These are phyloP conservation scores for Claviceps paspali DNA, from an alignment of 2,329 filamentous ascomycete genomes.

Conservation along the genomic window DNA sequence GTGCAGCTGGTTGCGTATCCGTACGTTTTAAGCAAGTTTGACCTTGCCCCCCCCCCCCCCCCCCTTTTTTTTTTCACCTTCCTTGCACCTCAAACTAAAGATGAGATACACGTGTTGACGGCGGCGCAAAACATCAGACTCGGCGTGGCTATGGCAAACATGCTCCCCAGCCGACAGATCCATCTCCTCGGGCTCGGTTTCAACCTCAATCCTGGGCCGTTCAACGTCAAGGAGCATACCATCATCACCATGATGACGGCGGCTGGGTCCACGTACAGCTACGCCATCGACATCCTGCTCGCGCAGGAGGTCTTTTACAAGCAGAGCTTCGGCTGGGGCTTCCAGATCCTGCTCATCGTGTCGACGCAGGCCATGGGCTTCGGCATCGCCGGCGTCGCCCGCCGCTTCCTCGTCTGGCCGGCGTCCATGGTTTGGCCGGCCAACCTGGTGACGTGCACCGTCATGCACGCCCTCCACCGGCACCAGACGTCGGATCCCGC, in stretches of 20 bases:
- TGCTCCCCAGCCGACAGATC: constrained; percentile 16
- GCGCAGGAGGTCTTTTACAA: constrained; percentile 32
- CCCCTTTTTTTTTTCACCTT: too few relatives aligned
- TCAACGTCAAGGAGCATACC: constrained; percentile 33
- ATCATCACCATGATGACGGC: constrained; percentile 31
- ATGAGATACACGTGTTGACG: too few relatives aligned
- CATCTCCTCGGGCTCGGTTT: constrained; percentile 16
- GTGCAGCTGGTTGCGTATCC: constrained; percentile 41
- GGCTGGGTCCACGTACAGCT: constrained; percentile 18
- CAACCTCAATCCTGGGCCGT: constrained; percentile 25
- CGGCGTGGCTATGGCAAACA: constrained; percentile 17
- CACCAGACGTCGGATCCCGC: constrained; percentile 14
- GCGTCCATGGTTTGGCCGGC: constrained; percentile 38
- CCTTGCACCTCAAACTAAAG: too few relatives aligned
- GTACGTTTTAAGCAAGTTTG: constrained; percentile 8
- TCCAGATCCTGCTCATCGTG: neutral
- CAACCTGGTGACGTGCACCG: constrained; percentile 32
- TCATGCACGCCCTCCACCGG: constrained; percentile 33
- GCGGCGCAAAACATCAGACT: too few relatives aligned
- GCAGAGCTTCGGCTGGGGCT: constrained; percentile 27
- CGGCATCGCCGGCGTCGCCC: constrained; percentile 33
- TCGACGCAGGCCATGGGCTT: constrained; percentile 27
- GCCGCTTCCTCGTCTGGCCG: constrained; percentile 37
- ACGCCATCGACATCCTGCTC: constrained; percentile 26
- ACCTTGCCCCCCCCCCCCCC: too few relatives aligned